Evolutionary conservation across 257 asterid species (phyloP).

Genomic region (Oldenlandia corymbosa): DNA sequence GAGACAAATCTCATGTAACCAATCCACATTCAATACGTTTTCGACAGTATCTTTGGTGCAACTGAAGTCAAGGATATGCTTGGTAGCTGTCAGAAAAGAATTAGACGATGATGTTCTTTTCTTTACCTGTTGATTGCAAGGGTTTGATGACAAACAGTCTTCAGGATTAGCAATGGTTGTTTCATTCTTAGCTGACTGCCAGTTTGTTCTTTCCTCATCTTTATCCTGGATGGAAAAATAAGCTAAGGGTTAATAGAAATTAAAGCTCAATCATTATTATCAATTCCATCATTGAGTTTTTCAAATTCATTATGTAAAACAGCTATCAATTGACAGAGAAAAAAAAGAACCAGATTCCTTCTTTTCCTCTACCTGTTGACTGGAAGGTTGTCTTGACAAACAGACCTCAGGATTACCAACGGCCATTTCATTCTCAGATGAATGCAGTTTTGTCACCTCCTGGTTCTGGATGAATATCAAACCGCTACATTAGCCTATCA

Average conservation of each 20-base stretch:
- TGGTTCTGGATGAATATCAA: constrained; percentile 26
- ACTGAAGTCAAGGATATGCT: constrained; percentile 25
- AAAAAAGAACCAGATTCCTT: neutral
- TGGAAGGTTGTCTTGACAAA: constrained; percentile 23
- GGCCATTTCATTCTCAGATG: constrained; percentile 22
- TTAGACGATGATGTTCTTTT: neutral
- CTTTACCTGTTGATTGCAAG: constrained; percentile 33
- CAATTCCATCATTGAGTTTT: constrained; percentile 22
- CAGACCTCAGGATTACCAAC: constrained; percentile 19
- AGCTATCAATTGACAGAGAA: neutral
- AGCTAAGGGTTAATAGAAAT: too few relatives aligned
- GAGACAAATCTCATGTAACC: constrained; percentile 20
- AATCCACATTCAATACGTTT: constrained; percentile 18
- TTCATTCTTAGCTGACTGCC: constrained; percentile 19
- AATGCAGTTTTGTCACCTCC: constrained; percentile 22
- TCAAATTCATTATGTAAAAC: neutral
- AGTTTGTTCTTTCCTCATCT: constrained; percentile 29
- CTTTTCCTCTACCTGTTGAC: constrained; percentile 30
- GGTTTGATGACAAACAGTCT: constrained; percentile 22
- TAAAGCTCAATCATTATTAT: constrained; percentile 23
- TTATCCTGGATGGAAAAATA: constrained; percentile 41
- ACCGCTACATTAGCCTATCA: constrained; percentile 13
- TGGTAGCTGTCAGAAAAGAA: constrained; percentile 24
- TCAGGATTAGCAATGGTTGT: constrained; percentile 20
- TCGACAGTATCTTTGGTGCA: constrained; percentile 24